phyloP scores from a whole-genome alignment of 2,329 filamentous ascomycete species.

The Colletotrichum chlorophyti region DNA sequence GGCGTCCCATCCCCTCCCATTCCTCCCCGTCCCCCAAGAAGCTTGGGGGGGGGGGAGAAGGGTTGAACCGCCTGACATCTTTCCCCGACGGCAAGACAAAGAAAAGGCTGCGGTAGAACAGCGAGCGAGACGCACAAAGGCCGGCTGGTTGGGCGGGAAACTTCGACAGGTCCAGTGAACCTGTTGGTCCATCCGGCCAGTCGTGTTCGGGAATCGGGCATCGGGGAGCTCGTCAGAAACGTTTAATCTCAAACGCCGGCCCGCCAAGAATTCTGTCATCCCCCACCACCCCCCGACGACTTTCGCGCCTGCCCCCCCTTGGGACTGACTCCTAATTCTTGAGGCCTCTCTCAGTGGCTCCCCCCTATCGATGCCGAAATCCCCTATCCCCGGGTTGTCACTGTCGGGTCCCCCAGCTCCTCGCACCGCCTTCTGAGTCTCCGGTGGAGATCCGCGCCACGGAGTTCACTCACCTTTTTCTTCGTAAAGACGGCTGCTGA shows the following conservation, averaged over 20 bases:
- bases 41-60: too few relatives aligned
- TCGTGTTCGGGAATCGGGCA: constrained; percentile 26
- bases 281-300: constrained; percentile 11
- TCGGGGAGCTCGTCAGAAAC: constrained; percentile 28
- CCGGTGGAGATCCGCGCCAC: constrained; percentile 3
- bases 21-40: too few relatives aligned
- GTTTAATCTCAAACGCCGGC: constrained; percentile 27
- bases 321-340: background rate
- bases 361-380: too few relatives aligned
- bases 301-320: too few relatives aligned
- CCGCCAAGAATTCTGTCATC: constrained; percentile 11
- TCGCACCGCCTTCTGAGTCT: background rate
- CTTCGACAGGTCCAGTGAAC: background rate
- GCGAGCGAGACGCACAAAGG: constrained; percentile 3
- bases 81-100: background rate
- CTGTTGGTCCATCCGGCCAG: constrained; percentile 4
- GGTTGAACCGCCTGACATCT: too few relatives aligned
- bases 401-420: background rate
- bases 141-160: constrained; percentile 1
- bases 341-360: background rate
- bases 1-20: background rate
- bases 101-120: background rate
- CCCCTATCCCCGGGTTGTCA: too few relatives aligned
- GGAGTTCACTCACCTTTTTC: background rate
- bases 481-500: background rate